Evolutionary conservation across 2,329 filamentous ascomycete species (phyloP), one percentile per base, ranked within the genome.

Genomic region (Davidsoniella virescens): DNA sequence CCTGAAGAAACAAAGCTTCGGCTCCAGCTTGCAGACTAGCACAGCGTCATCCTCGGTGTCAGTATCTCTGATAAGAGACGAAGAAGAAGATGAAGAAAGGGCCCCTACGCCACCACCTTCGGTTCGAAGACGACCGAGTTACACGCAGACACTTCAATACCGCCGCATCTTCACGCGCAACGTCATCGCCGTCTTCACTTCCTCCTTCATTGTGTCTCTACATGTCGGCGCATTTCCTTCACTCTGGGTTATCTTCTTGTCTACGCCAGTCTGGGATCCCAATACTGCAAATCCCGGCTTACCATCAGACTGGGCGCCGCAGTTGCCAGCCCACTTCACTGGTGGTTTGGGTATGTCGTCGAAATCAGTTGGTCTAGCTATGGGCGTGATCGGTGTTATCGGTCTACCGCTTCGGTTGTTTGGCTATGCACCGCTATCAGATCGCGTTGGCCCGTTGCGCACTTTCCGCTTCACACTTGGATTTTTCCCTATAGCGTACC

Each of bases 141-240:
- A 70, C 52, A 71, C 65, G 0, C 65, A 65, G 9, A 65, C 64
- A 1, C 66, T 78, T 2, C 64, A 73, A 0, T 78, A 79, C 60
- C 63, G 67, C 2, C 67, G 65, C 20, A 71, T 78, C 47, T 73
- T 78, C 57, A 78, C 69, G 3, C 68, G 64, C 44, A 76, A 77
- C 52, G 71, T 78, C 16, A 55, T 60, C 46, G 60, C 72, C 46
- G 76, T 72, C 0, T 60, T 88, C 2, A 55, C 80, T n/a, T 72
- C 74, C 7, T 80, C 84, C 55, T 81, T 81, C 56, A 71, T 87
- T 52, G 72, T 87, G 44, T 75, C 78, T 16, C 75, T 86, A 55
- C 84, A 87, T 63, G 70, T 86, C 57, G 82, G 80, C 53, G 80
- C 82, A 25, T 88, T 87, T 67, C 82, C 84, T 59, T 75, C 81